phyloP scores from a whole-genome alignment of 139 green algal genomes.

The Zygnema cylindricum region DNA sequence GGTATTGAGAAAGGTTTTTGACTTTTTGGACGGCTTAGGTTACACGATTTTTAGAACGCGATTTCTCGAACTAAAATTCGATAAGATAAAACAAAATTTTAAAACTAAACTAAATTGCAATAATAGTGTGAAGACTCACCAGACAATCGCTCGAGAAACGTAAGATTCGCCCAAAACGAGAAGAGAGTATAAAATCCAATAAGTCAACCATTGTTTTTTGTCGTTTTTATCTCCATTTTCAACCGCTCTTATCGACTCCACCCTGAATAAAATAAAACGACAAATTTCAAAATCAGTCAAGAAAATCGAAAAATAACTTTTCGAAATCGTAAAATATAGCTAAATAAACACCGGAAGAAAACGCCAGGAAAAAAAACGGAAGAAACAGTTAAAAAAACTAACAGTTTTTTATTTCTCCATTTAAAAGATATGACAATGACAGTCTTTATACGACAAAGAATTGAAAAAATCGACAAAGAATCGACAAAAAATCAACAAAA shows the following conservation, averaged over 20 bases:
- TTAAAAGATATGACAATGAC: background rate
- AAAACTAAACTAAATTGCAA: too few species aligned
- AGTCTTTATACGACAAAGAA: background rate
- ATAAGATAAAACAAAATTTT: too few species aligned
- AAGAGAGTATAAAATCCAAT: background rate
- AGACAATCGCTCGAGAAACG: background rate
- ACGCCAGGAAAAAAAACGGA: too few species aligned
- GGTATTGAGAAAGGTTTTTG: too few species aligned
- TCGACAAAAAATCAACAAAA: background rate
- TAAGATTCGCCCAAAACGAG: background rate
- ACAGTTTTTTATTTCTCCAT: background rate
- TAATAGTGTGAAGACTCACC: too few species aligned
- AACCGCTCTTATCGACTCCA: background rate
- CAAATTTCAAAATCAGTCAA: background rate
- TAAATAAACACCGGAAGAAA: too few species aligned
- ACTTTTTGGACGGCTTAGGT: too few species aligned
- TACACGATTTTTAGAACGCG: too few species aligned
- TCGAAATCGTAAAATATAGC: background rate
- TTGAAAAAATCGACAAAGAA: background rate
- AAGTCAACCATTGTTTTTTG: background rate
- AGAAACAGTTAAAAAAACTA: background rate
- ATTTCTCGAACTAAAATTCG: too few species aligned
- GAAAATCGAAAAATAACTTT: background rate
- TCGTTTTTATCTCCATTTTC: background rate
- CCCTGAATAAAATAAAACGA: background rate